Evolutionary conservation across 805 yeast genomes (phyloP).

Genomic region (Saturnispora besseyi): DNA sequence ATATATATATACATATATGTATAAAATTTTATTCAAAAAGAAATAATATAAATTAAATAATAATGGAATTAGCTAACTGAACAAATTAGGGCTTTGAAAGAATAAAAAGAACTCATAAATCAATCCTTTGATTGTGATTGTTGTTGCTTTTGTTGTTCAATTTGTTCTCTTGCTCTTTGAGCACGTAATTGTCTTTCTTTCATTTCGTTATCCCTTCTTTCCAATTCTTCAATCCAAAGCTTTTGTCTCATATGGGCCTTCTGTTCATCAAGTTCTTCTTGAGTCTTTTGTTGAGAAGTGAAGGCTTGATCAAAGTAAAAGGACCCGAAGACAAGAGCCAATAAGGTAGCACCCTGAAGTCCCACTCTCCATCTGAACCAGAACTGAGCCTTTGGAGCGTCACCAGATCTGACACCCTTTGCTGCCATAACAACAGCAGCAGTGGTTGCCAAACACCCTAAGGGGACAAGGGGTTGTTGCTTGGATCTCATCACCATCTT

Average conservation of each 20-base stretch:
- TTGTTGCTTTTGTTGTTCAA: slow-evolving; percentile 2
- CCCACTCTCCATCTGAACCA: slow-evolving; percentile 89
- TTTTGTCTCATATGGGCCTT: slow-evolving; percentile 80
- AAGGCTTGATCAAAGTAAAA: slow-evolving; percentile 49
- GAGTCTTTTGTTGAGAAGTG: slow-evolving; percentile 33
- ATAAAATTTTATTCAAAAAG: not conserved
- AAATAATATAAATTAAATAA: not conserved
- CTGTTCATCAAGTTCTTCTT: slow-evolving; percentile 58
- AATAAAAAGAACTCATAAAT: too few species aligned
- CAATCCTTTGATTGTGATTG: not conserved
- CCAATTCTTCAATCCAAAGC: slow-evolving; percentile 85
- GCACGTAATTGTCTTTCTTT: slow-evolving; percentile 62
- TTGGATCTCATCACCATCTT: slow-evolving; percentile 55
- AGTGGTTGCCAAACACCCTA: slow-evolving; percentile 70
- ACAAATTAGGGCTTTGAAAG: too few species aligned
- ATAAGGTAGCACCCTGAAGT: slow-evolving; percentile 73
- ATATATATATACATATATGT: not conserved
- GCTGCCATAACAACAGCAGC: slow-evolving; percentile 79
- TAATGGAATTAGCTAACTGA: not conserved
- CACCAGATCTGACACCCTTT: slow-evolving; percentile 62
- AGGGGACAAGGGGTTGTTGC: slow-evolving; percentile 84
- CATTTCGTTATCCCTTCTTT: slow-evolving; percentile 70
- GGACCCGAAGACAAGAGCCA: slow-evolving; percentile 78
- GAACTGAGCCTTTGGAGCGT: slow-evolving; percentile 65
- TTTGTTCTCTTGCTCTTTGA: slow-evolving; percentile 41